Percentiles rank a stretch among this genome's conserved stretches.
Evolutionary conservation across 805 yeast species (phyloP).

Genomic region (Wickerhamomyces bisporus): DNA sequence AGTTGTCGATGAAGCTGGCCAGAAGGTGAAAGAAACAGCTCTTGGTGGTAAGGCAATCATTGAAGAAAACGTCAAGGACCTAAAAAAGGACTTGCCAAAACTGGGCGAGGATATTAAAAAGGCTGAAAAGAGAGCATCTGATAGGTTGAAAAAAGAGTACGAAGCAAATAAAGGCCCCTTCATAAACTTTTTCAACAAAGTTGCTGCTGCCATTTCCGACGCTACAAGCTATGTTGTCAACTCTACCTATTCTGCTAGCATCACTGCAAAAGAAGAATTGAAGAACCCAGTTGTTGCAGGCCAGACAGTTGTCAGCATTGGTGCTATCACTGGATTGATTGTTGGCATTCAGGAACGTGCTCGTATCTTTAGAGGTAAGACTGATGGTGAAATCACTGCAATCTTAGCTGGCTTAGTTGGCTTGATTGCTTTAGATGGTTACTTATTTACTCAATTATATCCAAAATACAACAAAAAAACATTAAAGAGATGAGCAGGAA

Average conservation of each 20-base stretch:
- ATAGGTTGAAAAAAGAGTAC: constrained; percentile 28
- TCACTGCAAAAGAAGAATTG: constrained; percentile 35
- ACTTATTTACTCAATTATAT: constrained; percentile 48
- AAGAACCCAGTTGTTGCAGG: constrained; percentile 58
- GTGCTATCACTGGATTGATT: constrained; percentile 44
- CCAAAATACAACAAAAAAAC: constrained; percentile 44
- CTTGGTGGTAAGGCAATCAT: constrained; percentile 14
- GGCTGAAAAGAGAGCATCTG: constrained; percentile 30
- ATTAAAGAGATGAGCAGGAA: constrained; percentile 6
- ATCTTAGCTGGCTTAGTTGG: constrained; percentile 52
- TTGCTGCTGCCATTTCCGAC: constrained; percentile 18
- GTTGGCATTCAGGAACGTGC: constrained; percentile 47
- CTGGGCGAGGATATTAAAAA: constrained; percentile 25
- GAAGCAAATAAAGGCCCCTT: constrained; percentile 25
- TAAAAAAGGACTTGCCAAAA: constrained; percentile 23
- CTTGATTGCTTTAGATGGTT: constrained; percentile 49
- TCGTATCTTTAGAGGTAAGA: constrained; percentile 37
- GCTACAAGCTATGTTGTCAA: constrained; percentile 17
- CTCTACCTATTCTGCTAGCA: constrained; percentile 18
- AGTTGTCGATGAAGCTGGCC: constrained; percentile 10
- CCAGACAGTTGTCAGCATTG: constrained; percentile 45
- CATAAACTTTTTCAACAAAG: constrained; percentile 15
- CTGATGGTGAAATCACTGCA: constrained; percentile 42
- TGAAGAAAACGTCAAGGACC: constrained; percentile 23
- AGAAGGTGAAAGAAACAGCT: constrained; percentile 16